Base-by-base conservation (phyloP, 2,329 filamentous ascomycete species). In the Fusarium pseudograminearum region DNA sequence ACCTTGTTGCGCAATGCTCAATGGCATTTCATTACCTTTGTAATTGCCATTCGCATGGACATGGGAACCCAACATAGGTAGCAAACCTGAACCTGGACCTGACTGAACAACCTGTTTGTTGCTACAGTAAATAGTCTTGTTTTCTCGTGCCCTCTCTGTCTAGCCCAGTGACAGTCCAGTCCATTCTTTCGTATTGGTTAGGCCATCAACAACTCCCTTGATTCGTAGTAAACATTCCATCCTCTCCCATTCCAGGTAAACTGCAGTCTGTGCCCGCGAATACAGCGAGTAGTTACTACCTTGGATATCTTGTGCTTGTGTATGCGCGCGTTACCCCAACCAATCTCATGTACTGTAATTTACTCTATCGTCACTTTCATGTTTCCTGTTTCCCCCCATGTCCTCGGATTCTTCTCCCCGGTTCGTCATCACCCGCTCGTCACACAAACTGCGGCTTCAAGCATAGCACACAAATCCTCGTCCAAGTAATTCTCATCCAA, bases 391-490 rank as follows among this genome's bases (percentile, higher is more conserved):
- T 40, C 33, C 30, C 50, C 51, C 54, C 38, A 44, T 11, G 15
- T 48, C 40, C 36, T 54, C 55, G 60, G 50, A 24, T 36, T 51
- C 61, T 50, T 64, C 61, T 61, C 53, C 60, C 66, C 50, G 8
- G 30, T 24, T 69, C 47, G 40, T 61, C 65, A 56, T 52, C 59
- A 56, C 46, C 57, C 33, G 42, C 44, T 47, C 26, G 61, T 70
- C 53, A 53, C 67, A 70, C 67, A 70, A 67, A 59, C 53, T 53
- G 22, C 61, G 67, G 67, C 54, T 70, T 44, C 53, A 46, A 30
- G 61, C 67, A 70, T 70, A 53, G 54, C 57, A 67, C 70, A 70
- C 66, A 70, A 53, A 34, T 26, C 30, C 16, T 63, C 41, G 24
- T 42, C 66, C 65, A 69, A 69, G 52, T 62, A 34, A 51, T 69